Evolutionary conservation across 2,329 filamentous ascomycete genomes (phyloP).

Genomic region (Pezicula carpinea): DNA sequence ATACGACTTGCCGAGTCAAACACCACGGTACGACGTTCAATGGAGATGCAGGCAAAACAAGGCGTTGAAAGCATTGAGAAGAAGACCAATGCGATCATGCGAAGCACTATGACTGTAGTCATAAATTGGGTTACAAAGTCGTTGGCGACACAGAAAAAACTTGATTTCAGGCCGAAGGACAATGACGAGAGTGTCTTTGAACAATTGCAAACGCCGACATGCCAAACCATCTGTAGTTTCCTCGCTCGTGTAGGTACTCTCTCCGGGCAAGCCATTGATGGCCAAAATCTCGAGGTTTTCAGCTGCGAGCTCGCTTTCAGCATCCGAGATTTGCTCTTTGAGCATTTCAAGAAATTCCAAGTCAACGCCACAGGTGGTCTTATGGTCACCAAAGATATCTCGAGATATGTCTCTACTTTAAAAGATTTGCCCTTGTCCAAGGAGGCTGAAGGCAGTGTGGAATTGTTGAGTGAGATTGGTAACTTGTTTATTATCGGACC

Average conservation of each 20-base stretch:
- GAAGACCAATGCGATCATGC: constrained; percentile 64
- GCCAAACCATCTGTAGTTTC: constrained; percentile 76
- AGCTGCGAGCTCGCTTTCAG: constrained; percentile 78
- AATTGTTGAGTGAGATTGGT: constrained; percentile 87
- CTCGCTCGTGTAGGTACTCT: constrained; percentile 62
- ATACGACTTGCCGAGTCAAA: constrained; percentile 86
- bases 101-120: constrained; percentile 61
- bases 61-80: constrained; percentile 61
- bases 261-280: constrained; percentile 67
- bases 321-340: constrained; percentile 73
- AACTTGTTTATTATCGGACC: constrained; percentile 92
- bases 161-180: constrained; percentile 66
- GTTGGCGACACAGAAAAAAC: constrained; percentile 64
- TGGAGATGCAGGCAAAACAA: constrained; percentile 59
- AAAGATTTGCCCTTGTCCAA: constrained; percentile 74
- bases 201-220: constrained; percentile 80
- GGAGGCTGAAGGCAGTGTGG: constrained; percentile 65
- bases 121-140: constrained; percentile 59
- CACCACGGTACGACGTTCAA: constrained; percentile 73
- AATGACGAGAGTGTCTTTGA: constrained; percentile 56
- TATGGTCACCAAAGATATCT: constrained; percentile 94
- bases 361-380: constrained; percentile 91
- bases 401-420: constrained; percentile 83
- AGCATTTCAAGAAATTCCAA: constrained; percentile 91
- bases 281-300: constrained; percentile 77